Percentiles rank a stretch among this genome's conserved stretches.
These are phyloP conservation scores for Phytophthora quininea DNA, from an alignment of 352 stramenopile species.

Conservation along the genomic window DNA sequence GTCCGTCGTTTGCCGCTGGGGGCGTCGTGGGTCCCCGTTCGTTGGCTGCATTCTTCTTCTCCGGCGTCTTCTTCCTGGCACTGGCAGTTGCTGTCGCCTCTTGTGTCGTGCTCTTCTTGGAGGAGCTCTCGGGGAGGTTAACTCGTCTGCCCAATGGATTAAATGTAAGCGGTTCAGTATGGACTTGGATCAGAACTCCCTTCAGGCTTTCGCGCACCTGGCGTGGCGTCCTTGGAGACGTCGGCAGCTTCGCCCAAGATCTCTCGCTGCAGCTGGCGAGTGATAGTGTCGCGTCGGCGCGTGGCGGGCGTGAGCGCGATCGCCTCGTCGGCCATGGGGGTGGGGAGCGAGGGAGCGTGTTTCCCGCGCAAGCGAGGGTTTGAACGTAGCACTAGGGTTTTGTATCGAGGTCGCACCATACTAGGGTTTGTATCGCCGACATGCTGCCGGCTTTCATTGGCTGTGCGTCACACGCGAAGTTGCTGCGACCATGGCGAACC, in stretches of 20 bases:
- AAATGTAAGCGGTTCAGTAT: not conserved
- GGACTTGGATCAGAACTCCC: no score
- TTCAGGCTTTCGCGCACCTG: not conserved
- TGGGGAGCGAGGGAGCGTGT: constrained; percentile 9
- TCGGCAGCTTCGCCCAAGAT: constrained; percentile 39
- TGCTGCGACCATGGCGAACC: constrained; percentile 38
- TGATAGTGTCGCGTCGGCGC: constrained; percentile 52
- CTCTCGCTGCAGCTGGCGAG: constrained; percentile 66
- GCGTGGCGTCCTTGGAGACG: not conserved
- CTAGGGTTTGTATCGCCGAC: no score
- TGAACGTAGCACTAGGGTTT: not conserved
- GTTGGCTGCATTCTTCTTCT: constrained; percentile 18
- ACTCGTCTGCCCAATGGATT: not conserved
- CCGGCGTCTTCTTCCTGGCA: not conserved
- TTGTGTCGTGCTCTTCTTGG: not conserved
- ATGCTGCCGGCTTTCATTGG: not conserved
- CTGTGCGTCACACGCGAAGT: constrained; percentile 27
- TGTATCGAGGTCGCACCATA: no score
- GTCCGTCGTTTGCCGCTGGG: constrained; percentile 24
- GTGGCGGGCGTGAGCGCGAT: constrained; percentile 43
- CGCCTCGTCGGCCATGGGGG: constrained; percentile 20
- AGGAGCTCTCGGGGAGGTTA: not conserved
- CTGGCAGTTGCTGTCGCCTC: not conserved
- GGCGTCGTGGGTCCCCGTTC: constrained; percentile 11
- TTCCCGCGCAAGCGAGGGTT: not conserved